Conservation (phyloP, 345 rosid species). For the Psidium friedrichsthalianum region DNA sequence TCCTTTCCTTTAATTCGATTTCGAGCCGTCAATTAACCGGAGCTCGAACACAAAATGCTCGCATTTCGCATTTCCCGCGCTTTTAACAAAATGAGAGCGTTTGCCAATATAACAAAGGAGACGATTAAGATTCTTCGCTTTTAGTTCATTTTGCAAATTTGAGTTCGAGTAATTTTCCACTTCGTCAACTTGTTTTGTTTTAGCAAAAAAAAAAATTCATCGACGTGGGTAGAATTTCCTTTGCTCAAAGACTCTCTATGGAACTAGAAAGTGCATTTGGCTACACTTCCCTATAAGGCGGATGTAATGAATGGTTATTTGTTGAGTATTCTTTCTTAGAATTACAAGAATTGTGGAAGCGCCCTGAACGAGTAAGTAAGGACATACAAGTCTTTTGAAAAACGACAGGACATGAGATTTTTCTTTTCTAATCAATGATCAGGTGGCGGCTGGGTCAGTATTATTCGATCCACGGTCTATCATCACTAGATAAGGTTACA, state of each 20-base stretch:
- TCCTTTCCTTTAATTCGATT: too few species aligned
- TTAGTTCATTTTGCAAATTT: too few species aligned
- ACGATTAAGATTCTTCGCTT: too few species aligned
- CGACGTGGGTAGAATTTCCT: not conserved
- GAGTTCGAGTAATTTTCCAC: too few species aligned
- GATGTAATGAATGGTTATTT: not conserved
- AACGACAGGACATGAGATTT: accelerated
- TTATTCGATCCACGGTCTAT: not conserved
- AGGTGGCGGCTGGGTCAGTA: not conserved
- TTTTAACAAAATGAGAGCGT: too few species aligned
- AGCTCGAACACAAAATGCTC: not conserved
- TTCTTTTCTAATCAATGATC: not conserved
- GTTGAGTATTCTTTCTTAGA: not conserved
- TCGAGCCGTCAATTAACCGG: not conserved
- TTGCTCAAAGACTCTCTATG: not conserved
- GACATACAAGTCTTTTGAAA: not conserved
- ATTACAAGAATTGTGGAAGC: not conserved
- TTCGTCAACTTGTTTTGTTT: too few species aligned
- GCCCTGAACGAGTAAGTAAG: not conserved
- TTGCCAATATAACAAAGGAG: too few species aligned
- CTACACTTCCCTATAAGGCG: not conserved
- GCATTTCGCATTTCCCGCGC: too few species aligned
- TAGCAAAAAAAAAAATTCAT: not conserved
- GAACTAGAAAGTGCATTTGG: not conserved
- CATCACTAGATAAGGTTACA: not conserved